Evolutionary conservation across 1,284 basidiomycete species (phyloP).

Genomic region (Cryptococcus wingfieldii): DNA sequence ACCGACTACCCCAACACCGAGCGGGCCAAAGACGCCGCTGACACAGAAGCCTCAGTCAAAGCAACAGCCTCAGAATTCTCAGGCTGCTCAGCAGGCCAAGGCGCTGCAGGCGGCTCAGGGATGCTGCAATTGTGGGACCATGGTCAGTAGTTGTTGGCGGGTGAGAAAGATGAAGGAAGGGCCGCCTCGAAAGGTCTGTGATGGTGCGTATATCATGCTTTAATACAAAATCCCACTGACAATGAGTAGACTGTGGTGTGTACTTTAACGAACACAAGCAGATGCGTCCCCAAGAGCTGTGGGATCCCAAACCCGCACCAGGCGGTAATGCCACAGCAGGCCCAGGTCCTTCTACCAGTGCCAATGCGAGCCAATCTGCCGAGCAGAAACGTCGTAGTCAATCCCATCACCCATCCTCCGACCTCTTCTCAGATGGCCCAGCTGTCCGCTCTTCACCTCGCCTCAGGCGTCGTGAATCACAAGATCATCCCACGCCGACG

Average conservation of each 20-base stretch:
- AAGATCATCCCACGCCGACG: neutral
- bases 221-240: neutral
- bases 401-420: conserved; percentile 2
- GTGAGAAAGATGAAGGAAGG: conserved; percentile 39
- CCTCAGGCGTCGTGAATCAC: conserved; percentile 5
- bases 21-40: neutral
- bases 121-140: conserved; percentile 44
- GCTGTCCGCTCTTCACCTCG: conserved; percentile 16
- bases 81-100: neutral
- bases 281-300: conserved; percentile 44
- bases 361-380: neutral
- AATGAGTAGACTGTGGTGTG: conserved; percentile 34
- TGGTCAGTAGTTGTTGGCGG: conserved; percentile 36
- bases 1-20: conserved; percentile 13
- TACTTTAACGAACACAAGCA: conserved; percentile 46
- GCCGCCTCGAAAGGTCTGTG: conserved; percentile 38
- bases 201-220: conserved; percentile 28
- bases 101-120: conserved; percentile 2
- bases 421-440: conserved; percentile 10
- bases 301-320: conserved; percentile 14
- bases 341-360: neutral
- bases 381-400: conserved; percentile 8
- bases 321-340: conserved; percentile 2
- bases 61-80: neutral
- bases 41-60: neutral